Base-by-base conservation (phyloP, 2,329 filamentous ascomycete species). In the Talaromyces marneffei region DNA sequence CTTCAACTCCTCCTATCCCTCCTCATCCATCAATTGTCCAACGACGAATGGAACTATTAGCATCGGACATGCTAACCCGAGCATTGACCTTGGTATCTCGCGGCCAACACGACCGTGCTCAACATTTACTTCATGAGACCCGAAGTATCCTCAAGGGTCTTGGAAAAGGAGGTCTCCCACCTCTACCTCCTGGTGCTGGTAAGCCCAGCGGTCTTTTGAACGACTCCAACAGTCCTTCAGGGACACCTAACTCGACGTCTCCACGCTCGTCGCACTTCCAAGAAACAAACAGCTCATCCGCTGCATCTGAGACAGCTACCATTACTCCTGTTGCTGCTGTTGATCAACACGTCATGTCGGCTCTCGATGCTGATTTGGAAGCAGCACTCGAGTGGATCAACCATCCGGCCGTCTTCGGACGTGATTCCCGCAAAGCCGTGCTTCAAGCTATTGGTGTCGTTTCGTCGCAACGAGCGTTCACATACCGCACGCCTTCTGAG, bases 361-460 rank as follows among this genome's bases (percentile, higher is more conserved):
- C 94, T 2, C 85, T 99, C 18, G 94, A 99, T 73, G 85, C 90
- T 0, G 94, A 99, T 74, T 84, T 99, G 35, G 91, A 96, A 73
- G 85, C 90, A 35, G 91, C 90, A 56, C 80, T 99, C 16, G 94
- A 99, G 76, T 99, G 94, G 94, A 97, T 99, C 75, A 92, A 89
- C 72, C 94, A 99, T 71, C 94, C 94, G 1, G 92, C 92, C 1
- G 91, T 97, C 2, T 99, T 99, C 72, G 88, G 90, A 8, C 87
- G 94, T 39, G 94, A 99, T 73, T 94, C 90, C 62, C 87, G 94
- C 69, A 99, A 99, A 79, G 91, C 93, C 4, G 92, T 99, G 2
- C 82, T 99, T 25, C 94, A 99, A 75, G 91, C 92, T 16, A 97
- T 99, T 66, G 93, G 94, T 6, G 92, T 97, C 64, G 97, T 99